phyloP scores from a whole-genome alignment of 805 yeast species.

The Metschnikowia lunata region DNA sequence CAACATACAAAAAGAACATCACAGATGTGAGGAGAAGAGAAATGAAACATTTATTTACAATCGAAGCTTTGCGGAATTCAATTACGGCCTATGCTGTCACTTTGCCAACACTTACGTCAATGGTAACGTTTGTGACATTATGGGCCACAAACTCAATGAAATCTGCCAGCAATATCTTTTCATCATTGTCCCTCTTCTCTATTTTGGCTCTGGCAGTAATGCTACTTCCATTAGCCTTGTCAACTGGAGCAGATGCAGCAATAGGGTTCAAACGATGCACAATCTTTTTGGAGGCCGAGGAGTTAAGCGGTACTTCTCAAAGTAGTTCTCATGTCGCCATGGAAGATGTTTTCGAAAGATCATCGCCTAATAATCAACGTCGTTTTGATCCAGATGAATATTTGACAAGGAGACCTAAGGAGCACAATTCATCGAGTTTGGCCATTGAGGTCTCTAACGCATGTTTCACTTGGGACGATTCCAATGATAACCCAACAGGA shows the following conservation, averaged over 20 bases:
- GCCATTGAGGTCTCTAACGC: slow-evolving; percentile 13
- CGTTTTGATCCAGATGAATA: not conserved
- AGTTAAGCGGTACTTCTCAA: slow-evolving; percentile 4
- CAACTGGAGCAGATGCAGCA: slow-evolving; percentile 43
- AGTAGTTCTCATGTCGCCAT: not conserved
- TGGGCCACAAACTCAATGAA: slow-evolving; percentile 41
- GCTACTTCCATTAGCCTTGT: slow-evolving; percentile 41
- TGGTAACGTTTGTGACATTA: slow-evolving; percentile 42
- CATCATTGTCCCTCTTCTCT: slow-evolving; percentile 39
- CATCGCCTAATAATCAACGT: not conserved
- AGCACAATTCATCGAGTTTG: not conserved
- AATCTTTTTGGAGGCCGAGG: slow-evolving; percentile 21
- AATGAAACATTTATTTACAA: slow-evolving; percentile 38
- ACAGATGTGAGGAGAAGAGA: slow-evolving; percentile 35
- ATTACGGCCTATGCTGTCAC: slow-evolving; percentile 43
- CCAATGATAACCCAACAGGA: not conserved
- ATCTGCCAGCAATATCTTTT: slow-evolving; percentile 38
- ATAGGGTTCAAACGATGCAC: slow-evolving; percentile 33
- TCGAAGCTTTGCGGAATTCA: slow-evolving; percentile 39
- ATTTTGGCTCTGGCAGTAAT: slow-evolving; percentile 42
- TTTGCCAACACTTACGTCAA: slow-evolving; percentile 40
- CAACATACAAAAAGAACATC: slow-evolving; percentile 36
- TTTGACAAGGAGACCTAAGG: not conserved
- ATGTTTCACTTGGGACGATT: slow-evolving; percentile 14
- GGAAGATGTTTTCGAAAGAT: not conserved